These are phyloP conservation scores for Scheffersomyces lignosus DNA, from an alignment of 805 yeast genomes.

Conservation along the genomic window DNA sequence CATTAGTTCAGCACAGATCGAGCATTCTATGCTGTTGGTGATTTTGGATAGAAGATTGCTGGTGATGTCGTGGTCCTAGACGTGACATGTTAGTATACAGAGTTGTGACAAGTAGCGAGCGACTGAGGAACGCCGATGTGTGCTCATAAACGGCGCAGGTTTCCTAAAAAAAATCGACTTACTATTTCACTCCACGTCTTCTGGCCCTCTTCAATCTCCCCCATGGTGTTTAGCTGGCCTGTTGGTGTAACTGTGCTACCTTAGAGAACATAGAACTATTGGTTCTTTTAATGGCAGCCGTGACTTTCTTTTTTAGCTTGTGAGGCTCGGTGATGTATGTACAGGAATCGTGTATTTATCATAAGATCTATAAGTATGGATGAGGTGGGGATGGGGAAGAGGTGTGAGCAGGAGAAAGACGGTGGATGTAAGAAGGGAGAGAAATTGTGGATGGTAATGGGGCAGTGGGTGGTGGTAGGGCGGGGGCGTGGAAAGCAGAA, in stretches of 20 bases:
- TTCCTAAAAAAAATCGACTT: constrained; percentile 3
- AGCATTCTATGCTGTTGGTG: constrained; percentile 46
- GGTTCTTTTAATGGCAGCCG: too few relatives aligned
- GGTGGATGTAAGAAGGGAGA: too few relatives aligned
- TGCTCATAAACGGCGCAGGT: neutral
- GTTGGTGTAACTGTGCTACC: neutral
- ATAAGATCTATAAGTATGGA: too few relatives aligned
- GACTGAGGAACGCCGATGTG: neutral
- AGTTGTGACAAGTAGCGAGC: neutral
- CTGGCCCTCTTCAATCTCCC: constrained; percentile 6
- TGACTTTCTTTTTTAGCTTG: too few relatives aligned
- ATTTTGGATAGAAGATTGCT: constrained; percentile 26
- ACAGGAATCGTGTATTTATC: too few relatives aligned
- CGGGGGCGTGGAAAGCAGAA: too few relatives aligned
- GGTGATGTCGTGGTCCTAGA: constrained; percentile 20
- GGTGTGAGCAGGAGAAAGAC: too few relatives aligned
- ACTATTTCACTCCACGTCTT: constrained; percentile 12
- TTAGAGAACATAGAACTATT: constrained; percentile 3
- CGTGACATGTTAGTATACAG: constrained; percentile 17
- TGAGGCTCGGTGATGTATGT: too few relatives aligned
- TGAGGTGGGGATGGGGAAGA: too few relatives aligned
- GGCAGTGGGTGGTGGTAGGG: too few relatives aligned
- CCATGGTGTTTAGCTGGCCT: neutral
- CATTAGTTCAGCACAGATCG: constrained; percentile 71
- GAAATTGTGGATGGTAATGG: too few relatives aligned